Base-by-base conservation (phyloP, 352 stramenopile genomes). In the Phytophthora fragariae region DNA sequence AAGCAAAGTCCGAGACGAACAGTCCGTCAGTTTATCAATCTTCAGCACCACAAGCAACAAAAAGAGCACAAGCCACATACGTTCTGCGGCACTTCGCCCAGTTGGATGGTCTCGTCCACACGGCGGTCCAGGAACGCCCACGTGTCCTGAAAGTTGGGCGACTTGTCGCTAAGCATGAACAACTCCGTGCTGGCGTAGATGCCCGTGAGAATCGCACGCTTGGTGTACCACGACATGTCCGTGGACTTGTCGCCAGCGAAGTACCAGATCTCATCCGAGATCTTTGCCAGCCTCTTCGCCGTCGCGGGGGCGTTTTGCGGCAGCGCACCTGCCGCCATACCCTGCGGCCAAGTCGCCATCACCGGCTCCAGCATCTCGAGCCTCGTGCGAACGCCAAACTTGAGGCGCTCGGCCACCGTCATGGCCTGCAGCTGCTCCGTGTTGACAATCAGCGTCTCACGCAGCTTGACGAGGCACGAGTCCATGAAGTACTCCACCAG, bases 401-500 rank as follows among this genome's bases (percentile, higher is more conserved):
- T 95, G 66, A 97, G 77, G 15, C 88, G 88, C 57, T 97, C 90
- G n/a, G 87, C 79, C 39, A 92, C 85, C 17, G 72, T 77, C 86
- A 95, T 92, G 29, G 62, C 64, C 65, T 93, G 86, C 44, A 94
- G 73, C 69, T 83, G 65, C 1, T 85, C 76, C 63, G 84, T 92
- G 76, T 89, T 84, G 19, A 65, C 65, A 61, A 88, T 80, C n/a
- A 93, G 70, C 71, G 78, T 85, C 41, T 80, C 65, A n/a, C 84
- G 88, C 33, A 93, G 76, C 59, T 92, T 70, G 59, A 80, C 61
- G 62, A 86, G 74, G 59, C 87, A 81, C 60, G 83, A 83, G 72
- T 97, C 86, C 90, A 97, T 97, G 62, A 94, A 97, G 73, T 84
- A 92, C 60, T 95, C 84, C 15, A 95, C 90, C 21, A 97, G 72